Evolutionary conservation across 495 filamentous ascomycete species (phyloP).

Genomic region (Tirmania nivea): DNA sequence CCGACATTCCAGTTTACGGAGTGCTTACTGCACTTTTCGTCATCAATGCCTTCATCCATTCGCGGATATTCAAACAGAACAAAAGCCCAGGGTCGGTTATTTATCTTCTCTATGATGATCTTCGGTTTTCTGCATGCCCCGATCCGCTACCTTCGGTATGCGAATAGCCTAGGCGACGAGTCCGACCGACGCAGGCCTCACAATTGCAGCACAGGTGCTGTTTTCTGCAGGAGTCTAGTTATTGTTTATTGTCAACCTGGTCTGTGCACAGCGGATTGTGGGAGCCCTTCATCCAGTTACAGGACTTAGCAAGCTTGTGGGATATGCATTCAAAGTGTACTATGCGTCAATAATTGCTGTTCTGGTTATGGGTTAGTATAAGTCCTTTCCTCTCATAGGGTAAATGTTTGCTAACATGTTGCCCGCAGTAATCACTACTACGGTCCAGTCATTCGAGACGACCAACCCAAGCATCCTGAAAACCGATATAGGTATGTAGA

Average conservation of each 20-base stretch:
- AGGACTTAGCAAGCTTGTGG: slow-evolving; percentile 39
- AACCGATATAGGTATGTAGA: background rate
- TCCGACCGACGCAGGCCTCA: slow-evolving; percentile 29
- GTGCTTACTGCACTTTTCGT: slow-evolving; percentile 47
- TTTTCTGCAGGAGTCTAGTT: slow-evolving; percentile 55
- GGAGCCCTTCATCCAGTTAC: slow-evolving; percentile 48
- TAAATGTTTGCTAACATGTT: too few relatives aligned
- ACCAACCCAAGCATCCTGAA: slow-evolving; percentile 1
- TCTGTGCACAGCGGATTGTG: slow-evolving; percentile 57
- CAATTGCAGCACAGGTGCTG: slow-evolving; percentile 52
- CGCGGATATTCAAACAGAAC: slow-evolving; percentile 44
- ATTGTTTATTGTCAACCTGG: slow-evolving; percentile 60
- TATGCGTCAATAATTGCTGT: slow-evolving; percentile 38
- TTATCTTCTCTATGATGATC: slow-evolving; percentile 42
- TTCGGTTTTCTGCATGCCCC: slow-evolving; percentile 64
- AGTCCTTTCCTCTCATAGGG: too few relatives aligned
- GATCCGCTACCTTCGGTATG: slow-evolving; percentile 40
- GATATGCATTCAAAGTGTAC: slow-evolving; percentile 30
- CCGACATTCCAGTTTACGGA: slow-evolving; percentile 44
- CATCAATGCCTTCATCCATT: slow-evolving; percentile 34
- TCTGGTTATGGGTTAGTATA: slow-evolving; percentile 30
- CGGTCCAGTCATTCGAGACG: slow-evolving; percentile 39
- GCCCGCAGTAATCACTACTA: slow-evolving; percentile 32
- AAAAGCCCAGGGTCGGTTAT: slow-evolving; percentile 36
- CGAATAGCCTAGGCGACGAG: slow-evolving; percentile 38